Percentiles rank a stretch among this genome's conserved stretches.
phyloP scores from a whole-genome alignment of 2,329 filamentous ascomycete genomes.

The Fusarium agapanthi region DNA sequence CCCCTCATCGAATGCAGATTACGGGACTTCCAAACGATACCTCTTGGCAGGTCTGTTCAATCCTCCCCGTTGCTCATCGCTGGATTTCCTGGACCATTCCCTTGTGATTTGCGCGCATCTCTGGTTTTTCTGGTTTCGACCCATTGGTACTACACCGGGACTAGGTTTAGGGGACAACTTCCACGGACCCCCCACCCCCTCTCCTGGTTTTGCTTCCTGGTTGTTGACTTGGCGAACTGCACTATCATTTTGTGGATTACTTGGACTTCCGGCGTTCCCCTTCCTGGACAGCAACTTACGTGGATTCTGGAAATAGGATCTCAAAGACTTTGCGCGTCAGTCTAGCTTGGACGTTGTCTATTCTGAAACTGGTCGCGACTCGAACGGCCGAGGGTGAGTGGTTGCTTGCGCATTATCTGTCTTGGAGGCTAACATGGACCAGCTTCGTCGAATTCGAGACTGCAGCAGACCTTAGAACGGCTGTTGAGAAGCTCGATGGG shows the following conservation, averaged over 20 bases:
- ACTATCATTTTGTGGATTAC: conserved; percentile 49
- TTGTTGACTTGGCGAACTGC: conserved; percentile 52
- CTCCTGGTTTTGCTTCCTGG: conserved; percentile 40
- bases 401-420: background rate
- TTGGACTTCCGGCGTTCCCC: conserved; percentile 45
- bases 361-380: conserved; percentile 74
- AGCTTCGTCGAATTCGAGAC: conserved; percentile 99
- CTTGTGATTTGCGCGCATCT: conserved; percentile 44
- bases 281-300: conserved; percentile 79
- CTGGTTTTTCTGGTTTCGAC: conserved; percentile 44
- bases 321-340: conserved; percentile 99
- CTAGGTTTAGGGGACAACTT: conserved; percentile 42
- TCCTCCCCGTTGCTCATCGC: conserved; percentile 66
- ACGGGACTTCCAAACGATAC: conserved; percentile 96
- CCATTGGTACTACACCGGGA: conserved; percentile 40
- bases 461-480: conserved; percentile 84
- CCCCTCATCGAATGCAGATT: conserved; percentile 96
- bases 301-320: conserved; percentile 87
- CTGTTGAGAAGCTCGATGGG: conserved; percentile 93
- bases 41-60: conserved; percentile 98
- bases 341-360: conserved; percentile 98
- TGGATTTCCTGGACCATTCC: conserved; percentile 53
- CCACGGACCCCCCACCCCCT: conserved; percentile 39
- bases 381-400: conserved; percentile 86
- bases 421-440: conserved; percentile 28